phyloP scores from a whole-genome alignment of 345 rosid species.

The Nephelium lappaceum region DNA sequence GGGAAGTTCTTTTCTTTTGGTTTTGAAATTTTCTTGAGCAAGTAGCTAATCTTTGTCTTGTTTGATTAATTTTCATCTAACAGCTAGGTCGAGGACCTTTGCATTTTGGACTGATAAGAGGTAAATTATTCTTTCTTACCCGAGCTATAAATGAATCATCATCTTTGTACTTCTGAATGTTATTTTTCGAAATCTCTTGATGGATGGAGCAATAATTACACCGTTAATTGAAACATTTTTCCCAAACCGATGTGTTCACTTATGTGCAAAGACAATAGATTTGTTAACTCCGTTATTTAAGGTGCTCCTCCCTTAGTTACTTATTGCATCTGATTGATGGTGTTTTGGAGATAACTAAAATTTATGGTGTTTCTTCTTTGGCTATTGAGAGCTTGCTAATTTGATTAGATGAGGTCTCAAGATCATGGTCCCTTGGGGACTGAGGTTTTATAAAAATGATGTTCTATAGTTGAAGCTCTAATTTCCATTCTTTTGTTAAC shows the following conservation, averaged over 20 bases:
- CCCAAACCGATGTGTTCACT: not conserved
- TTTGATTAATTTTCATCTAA: conserved; percentile 12
- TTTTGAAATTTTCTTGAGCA: not conserved
- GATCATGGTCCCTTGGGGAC: not conserved
- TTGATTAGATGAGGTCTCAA: not conserved
- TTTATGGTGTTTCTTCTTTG: not conserved
- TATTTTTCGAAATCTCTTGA: not conserved
- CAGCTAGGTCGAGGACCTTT: conserved; percentile 75
- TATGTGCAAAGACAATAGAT: not conserved
- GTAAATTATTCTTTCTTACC: conserved; percentile 34
- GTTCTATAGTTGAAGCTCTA: not conserved
- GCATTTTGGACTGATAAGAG: conserved; percentile 88
- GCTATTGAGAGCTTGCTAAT: not conserved
- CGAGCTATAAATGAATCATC: not conserved
- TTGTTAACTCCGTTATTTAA: not conserved
- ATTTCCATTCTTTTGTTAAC: conserved; percentile 17
- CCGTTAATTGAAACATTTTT: not conserved
- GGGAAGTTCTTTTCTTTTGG: not conserved
- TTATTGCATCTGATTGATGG: not conserved
- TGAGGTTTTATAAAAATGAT: not conserved
- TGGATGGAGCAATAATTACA: not conserved
- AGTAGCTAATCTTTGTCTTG: not conserved
- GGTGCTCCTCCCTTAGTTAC: conserved; percentile 3
- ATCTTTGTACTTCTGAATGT: not conserved
- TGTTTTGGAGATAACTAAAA: not conserved